These are phyloP conservation scores for Beta vulgaris DNA, from an alignment of 148 eudicot species.

Conservation along the genomic window DNA sequence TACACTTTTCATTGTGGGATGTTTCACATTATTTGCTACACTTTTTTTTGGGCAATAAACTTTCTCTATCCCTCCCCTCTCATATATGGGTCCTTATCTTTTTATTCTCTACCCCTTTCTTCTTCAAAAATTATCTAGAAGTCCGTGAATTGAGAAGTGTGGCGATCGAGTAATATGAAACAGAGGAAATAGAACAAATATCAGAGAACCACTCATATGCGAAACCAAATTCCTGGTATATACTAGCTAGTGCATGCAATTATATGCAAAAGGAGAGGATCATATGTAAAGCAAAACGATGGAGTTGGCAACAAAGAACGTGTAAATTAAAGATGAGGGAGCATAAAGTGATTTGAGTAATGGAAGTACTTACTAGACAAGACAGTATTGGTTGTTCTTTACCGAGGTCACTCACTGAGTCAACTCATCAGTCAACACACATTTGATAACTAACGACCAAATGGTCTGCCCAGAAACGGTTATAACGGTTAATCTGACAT, in stretches of 20 bases:
- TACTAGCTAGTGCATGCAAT: neutral
- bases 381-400: neutral
- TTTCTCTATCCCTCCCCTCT: no score
- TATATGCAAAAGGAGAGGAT: neutral
- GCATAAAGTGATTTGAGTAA: neutral
- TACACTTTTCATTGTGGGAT: no score
- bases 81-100: no score
- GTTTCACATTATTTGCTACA: no score
- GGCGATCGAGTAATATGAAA: no score
- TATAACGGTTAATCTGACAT: neutral
- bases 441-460: neutral
- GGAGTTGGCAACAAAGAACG: neutral
- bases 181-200: no score
- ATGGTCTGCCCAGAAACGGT: slow-evolving; percentile 6
- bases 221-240: no score
- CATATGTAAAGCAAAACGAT: neutral
- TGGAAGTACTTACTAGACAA: slow-evolving; percentile 9
- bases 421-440: neutral
- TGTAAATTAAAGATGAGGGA: neutral
- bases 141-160: no score
- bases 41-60: no score
- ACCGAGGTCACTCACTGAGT: neutral
- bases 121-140: no score
- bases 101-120: no score
- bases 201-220: no score